Conservation (phyloP, 331 rosid genomes). For the Prunus yedoensis region DNA sequence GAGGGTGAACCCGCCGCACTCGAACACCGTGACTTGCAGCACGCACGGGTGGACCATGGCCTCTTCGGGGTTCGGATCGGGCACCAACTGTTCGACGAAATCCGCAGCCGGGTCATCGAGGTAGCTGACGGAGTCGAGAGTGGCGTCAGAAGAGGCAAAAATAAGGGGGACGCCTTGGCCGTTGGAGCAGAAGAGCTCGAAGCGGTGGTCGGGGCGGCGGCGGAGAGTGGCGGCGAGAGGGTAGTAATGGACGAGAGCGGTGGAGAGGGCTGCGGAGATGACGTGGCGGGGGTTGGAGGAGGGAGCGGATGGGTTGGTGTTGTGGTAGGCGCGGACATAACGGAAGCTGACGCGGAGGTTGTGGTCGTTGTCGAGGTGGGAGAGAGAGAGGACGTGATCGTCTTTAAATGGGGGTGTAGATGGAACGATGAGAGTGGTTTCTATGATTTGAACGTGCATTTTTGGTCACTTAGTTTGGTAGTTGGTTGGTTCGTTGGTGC, state of each 20-base stretch:
- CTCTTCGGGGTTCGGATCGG: constrained; percentile 51
- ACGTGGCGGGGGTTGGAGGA: constrained; percentile 42
- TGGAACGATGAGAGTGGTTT: constrained; percentile 44
- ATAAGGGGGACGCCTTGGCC: constrained; percentile 61
- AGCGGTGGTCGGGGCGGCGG: constrained; percentile 35
- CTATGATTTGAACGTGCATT: constrained; percentile 32
- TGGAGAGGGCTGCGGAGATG: constrained; percentile 63
- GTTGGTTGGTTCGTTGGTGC: background rate
- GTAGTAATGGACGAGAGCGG: constrained; percentile 62
- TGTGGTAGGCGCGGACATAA: constrained; percentile 72
- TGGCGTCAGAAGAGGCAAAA: constrained; percentile 45
- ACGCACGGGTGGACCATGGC: constrained; percentile 57
- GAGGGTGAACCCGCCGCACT: constrained; percentile 79
- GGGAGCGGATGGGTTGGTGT: constrained; percentile 12
- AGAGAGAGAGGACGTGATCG: constrained; percentile 63
- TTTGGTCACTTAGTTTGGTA: background rate
- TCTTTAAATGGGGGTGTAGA: constrained; percentile 46
- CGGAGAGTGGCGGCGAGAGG: constrained; percentile 73
- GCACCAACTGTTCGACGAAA: constrained; percentile 57
- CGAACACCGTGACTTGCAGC: constrained; percentile 65
- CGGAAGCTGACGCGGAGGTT: constrained; percentile 76
- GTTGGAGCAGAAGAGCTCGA: constrained; percentile 53
- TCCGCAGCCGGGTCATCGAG: constrained; percentile 50
- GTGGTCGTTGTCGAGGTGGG: constrained; percentile 76
- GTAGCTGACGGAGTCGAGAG: constrained; percentile 53